A percentile compares a stretch with the other conserved stretches of the same genome.
phyloP scores from a whole-genome alignment of 257 asterid genomes.

The Anisodus tanguticus region DNA sequence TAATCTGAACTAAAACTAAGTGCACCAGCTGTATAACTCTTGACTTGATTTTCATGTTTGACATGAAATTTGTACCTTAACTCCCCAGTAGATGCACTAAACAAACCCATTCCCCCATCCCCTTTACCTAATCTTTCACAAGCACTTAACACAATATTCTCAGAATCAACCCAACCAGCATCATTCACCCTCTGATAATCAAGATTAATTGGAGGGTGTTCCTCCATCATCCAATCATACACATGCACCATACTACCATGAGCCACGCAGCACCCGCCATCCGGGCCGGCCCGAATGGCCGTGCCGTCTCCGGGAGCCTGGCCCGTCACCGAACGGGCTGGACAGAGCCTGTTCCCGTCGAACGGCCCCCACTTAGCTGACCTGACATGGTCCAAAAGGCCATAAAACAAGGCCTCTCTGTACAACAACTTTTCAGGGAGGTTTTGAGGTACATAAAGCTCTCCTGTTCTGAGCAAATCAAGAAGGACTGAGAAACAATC shows the following conservation, averaged over 20 bases:
- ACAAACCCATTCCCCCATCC: slow-evolving; percentile 91
- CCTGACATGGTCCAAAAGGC: slow-evolving; percentile 74
- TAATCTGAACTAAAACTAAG: slow-evolving; percentile 66
- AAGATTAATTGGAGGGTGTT: slow-evolving; percentile 76
- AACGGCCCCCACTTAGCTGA: slow-evolving; percentile 87
- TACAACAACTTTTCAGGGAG: slow-evolving; percentile 66
- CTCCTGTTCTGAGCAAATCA: slow-evolving; percentile 90
- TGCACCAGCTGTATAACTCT: slow-evolving; percentile 85
- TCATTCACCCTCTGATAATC: slow-evolving; percentile 93
- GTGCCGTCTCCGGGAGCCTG: slow-evolving; percentile 92
- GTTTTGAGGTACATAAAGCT: slow-evolving; percentile 66
- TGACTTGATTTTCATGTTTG: slow-evolving; percentile 67
- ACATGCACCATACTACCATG: slow-evolving; percentile 94
- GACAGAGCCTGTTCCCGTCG: slow-evolving; percentile 73
- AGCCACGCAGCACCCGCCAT: slow-evolving; percentile 93
- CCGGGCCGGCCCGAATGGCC: slow-evolving; percentile 88
- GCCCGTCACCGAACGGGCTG: slow-evolving; percentile 56
- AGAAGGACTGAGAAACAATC: slow-evolving; percentile 82
- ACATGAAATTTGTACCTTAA: slow-evolving; percentile 70
- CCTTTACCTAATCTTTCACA: slow-evolving; percentile 83
- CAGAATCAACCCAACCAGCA: slow-evolving; percentile 71
- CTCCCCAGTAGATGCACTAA: slow-evolving; percentile 63
- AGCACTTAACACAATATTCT: slow-evolving; percentile 70
- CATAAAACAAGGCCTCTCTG: slow-evolving; percentile 79
- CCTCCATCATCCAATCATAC: slow-evolving; percentile 90